Evolutionary conservation across 2,329 filamentous ascomycete genomes (phyloP), one percentile per base, ranked within the genome.

Genomic region (Alternaria tenuissima): DNA sequence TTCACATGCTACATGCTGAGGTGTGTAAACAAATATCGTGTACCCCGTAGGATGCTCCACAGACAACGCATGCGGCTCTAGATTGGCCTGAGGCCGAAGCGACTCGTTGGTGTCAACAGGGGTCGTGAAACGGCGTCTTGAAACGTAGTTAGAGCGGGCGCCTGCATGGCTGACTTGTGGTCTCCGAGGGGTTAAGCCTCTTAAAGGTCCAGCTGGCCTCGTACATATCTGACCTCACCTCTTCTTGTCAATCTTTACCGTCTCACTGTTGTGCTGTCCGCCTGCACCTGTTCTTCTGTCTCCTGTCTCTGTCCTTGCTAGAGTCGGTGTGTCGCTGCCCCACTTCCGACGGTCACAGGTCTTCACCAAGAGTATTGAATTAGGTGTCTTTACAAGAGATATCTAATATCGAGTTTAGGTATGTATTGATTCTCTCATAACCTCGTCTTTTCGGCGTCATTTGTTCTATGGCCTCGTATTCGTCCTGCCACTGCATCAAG

Each of bases 71-170:
- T 47, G 44, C 44, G 54, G 47, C 36, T 56, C 44, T 38, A 36
- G 20, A 41, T 42, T 52, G 56, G 71, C 72, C 66, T 67, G 59
- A 65, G 68, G 67, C 67, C 52, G 58, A 36, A 59, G 62, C 64
- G 61, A 66, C 60, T 64, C 59, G 61, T 65, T 61, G 65, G 73
- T 73, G 70, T 72, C 69, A 71, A 73, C 76, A 67, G 71, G 73
- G 75, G 69, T 70, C 55, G 59, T 76, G 75, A 76, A 78, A 77
- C 74, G 67, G 68, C 51, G 67, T 65, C 58, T 65, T 77, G 74
- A 76, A 76, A 77, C 75, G 60, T 65, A 66, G 63, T 48, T 52
- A 57, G 57, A 67, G 65, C 74, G 67, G 73, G 74, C 73, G 75
- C 64, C 74, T 74, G 71, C 73, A 65, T 59, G 48, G 69, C 71